Evolutionary conservation across 2,329 filamentous ascomycete genomes (phyloP).

Genomic region (Blumeria graminis): DNA sequence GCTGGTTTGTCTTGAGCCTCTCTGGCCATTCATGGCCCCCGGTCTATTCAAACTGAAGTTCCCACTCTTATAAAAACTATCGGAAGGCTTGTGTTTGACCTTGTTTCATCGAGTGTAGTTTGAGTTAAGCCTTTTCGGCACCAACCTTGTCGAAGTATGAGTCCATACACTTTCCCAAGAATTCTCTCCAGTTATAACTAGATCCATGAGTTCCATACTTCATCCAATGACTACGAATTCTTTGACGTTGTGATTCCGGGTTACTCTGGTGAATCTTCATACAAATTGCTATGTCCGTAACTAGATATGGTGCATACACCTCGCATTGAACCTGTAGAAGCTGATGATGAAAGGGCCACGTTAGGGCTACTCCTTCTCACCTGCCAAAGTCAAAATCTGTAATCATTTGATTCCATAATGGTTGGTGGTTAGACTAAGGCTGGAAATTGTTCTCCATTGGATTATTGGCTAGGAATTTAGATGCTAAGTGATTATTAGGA

Average conservation of each 20-base stretch:
- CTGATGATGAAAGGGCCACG: neutral
- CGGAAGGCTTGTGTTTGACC: neutral
- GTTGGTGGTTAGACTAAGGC: no score
- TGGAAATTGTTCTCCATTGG: no score
- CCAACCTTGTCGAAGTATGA: neutral
- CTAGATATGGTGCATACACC: neutral
- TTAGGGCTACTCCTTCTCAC: neutral
- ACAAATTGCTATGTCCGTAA: neutral
- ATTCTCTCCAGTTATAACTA: neutral
- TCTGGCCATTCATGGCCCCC: neutral
- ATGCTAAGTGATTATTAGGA: no score
- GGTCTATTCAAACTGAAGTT: neutral
- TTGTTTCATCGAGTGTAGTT: neutral
- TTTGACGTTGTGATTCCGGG: neutral
- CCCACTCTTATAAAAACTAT: neutral
- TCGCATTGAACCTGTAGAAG: neutral
- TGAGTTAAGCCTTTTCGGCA: neutral
- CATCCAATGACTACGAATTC: neutral
- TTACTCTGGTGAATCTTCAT: neutral
- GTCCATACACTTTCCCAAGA: neutral
- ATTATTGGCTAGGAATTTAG: no score
- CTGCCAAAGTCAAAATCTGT: neutral
- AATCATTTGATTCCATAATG: neutral
- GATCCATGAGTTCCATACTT: neutral
- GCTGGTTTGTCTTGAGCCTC: neutral